A percentile compares a stretch with the other conserved stretches of the same genome.
These are phyloP conservation scores for Nemania sp. DNA, from an alignment of 2,329 filamentous ascomycete species.

Conservation along the genomic window DNA sequence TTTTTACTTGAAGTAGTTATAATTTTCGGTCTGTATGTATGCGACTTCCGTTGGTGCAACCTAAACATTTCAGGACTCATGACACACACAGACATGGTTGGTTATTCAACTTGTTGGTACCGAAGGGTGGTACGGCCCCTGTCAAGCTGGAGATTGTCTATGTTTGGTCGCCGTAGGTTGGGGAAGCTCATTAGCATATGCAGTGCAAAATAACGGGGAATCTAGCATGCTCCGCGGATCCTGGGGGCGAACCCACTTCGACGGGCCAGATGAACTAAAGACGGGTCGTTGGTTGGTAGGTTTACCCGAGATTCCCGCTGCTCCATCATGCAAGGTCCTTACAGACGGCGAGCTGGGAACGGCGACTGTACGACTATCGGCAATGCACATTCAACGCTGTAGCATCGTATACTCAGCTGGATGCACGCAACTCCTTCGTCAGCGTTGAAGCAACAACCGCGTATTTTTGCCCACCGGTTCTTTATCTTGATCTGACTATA, in stretches of 20 bases:
- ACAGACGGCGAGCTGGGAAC: slow-evolving; percentile 1
- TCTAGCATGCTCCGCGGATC: slow-evolving; percentile 3
- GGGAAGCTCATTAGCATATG: slow-evolving; percentile 4
- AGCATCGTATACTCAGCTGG: slow-evolving; percentile 8
- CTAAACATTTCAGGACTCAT: no score
- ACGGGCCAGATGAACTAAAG: slow-evolving; percentile 1
- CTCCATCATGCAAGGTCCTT: slow-evolving; percentile 25
- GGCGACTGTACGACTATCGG: slow-evolving; percentile 5
- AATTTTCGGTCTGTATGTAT: no score
- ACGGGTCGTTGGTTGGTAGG: neutral
- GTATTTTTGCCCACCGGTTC: no score
- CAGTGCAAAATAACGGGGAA: slow-evolving; percentile 2
- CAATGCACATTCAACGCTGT: slow-evolving; percentile 9
- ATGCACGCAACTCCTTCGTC: slow-evolving; percentile 11
- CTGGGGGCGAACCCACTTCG: neutral
- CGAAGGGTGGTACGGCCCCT: no score
- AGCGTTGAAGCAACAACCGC: slow-evolving; percentile 6
- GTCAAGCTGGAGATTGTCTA: neutral
- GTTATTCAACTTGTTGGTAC: no score
- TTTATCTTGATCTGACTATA: no score
- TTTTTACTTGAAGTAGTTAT: no score
- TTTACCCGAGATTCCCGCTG: slow-evolving; percentile 18
- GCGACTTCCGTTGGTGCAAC: no score
- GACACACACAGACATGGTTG: no score
- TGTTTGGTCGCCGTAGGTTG: neutral